A percentile compares a stretch with the other conserved stretches of the same genome.
Evolutionary conservation across 805 yeast species (phyloP).

Genomic region (Cyberlindnera maritima): DNA sequence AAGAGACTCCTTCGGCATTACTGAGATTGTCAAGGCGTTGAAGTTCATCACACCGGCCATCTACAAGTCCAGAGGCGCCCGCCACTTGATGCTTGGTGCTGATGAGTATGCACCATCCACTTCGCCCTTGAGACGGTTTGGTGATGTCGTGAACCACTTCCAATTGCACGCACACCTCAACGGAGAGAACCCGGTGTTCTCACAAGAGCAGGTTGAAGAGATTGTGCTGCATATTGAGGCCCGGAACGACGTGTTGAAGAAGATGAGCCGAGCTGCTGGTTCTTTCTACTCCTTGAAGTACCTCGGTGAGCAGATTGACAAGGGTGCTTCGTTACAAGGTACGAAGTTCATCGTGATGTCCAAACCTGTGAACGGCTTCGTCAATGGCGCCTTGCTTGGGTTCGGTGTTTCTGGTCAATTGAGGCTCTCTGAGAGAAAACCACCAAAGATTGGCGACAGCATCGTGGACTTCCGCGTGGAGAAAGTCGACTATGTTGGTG

Average conservation of each 20-base stretch:
- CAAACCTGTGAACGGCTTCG: slow-evolving; percentile 37
- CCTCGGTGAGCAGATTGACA: slow-evolving; percentile 21
- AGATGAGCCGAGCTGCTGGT: slow-evolving; percentile 28
- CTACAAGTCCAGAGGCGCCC: slow-evolving; percentile 40
- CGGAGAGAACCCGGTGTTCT: slow-evolving; percentile 29
- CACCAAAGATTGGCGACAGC: slow-evolving; percentile 43
- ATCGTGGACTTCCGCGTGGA: slow-evolving; percentile 38
- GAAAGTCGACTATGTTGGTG: slow-evolving; percentile 43
- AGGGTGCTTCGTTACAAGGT: slow-evolving; percentile 4
- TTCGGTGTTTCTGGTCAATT: slow-evolving; percentile 32
- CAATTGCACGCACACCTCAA: slow-evolving; percentile 52
- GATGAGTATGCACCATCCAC: slow-evolving; percentile 69
- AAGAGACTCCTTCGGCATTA: slow-evolving; percentile 19
- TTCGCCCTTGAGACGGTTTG: slow-evolving; percentile 83
- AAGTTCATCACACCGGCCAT: slow-evolving; percentile 52
- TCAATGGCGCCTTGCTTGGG: slow-evolving; percentile 30
- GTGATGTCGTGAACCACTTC: slow-evolving; percentile 80
- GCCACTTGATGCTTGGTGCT: slow-evolving; percentile 66
- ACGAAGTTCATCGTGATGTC: slow-evolving; percentile 37
- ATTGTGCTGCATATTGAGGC: slow-evolving; percentile 43
- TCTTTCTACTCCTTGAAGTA: slow-evolving; percentile 37
- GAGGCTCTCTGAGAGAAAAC: slow-evolving; percentile 25
- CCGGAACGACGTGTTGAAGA: slow-evolving; percentile 39
- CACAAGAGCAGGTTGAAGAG: slow-evolving; percentile 33
- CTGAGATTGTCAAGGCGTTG: slow-evolving; percentile 42